These are phyloP conservation scores for Neofusicoccum parvum DNA, from an alignment of 2,329 filamentous ascomycete genomes.

Conservation along the genomic window DNA sequence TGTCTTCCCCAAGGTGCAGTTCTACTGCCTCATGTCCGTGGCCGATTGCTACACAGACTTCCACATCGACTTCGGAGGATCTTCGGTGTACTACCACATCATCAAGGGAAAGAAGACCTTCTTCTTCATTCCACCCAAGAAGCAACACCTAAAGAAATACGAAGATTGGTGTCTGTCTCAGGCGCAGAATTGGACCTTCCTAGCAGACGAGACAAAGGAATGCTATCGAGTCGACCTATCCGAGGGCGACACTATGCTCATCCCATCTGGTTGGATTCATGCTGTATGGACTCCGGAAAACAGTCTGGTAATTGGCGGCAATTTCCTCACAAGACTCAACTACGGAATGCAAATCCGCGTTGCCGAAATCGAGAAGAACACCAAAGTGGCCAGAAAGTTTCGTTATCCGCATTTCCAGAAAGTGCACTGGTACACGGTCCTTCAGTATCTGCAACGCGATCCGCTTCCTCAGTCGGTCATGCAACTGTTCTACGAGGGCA, in stretches of 20 bases:
- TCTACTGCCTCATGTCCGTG: constrained; percentile 71
- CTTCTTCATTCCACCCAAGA: constrained; percentile 70
- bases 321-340: constrained; percentile 67
- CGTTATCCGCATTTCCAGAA: constrained; percentile 70
- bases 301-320: constrained; percentile 71
- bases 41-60: constrained; percentile 73
- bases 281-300: constrained; percentile 72
- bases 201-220: constrained; percentile 65
- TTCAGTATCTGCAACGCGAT: constrained; percentile 66
- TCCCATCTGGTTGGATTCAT: constrained; percentile 72
- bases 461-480: constrained; percentile 61
- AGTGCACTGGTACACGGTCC: constrained; percentile 68
- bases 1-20: constrained; percentile 65
- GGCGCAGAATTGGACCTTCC: constrained; percentile 66
- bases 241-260: constrained; percentile 70
- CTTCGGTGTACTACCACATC: constrained; percentile 72
- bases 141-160: constrained; percentile 69
- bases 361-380: constrained; percentile 67
- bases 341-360: constrained; percentile 69
- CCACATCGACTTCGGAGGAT: constrained; percentile 72
- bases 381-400: constrained; percentile 66
- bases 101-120: constrained; percentile 70
- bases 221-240: constrained; percentile 68
- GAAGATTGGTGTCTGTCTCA: constrained; percentile 71
- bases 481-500: constrained; percentile 57